phyloP scores from a whole-genome alignment of 148 eudicot species.

The Drosera capensis region DNA sequence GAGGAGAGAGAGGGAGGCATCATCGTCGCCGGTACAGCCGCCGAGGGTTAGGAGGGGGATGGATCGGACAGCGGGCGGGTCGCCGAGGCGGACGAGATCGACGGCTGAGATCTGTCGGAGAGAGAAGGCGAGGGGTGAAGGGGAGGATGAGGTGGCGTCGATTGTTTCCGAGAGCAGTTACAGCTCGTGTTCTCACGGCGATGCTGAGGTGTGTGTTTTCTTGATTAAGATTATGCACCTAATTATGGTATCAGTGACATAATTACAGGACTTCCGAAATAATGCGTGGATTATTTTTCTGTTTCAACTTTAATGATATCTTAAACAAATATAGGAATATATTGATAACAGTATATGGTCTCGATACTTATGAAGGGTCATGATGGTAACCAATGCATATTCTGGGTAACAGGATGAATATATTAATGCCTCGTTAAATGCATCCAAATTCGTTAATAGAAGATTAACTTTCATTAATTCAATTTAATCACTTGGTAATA shows the following conservation, averaged over 20 bases:
- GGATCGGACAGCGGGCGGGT: slow-evolving; percentile 32
- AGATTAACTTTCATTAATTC: too few relatives aligned
- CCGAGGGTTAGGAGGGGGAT: slow-evolving; percentile 33
- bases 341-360: too few relatives aligned
- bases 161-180: slow-evolving; percentile 54
- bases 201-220: slow-evolving; percentile 46
- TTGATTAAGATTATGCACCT: background rate
- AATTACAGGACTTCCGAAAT: background rate
- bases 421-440: too few relatives aligned
- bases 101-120: slow-evolving; percentile 14
- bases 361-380: too few relatives aligned
- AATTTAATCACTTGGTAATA: too few relatives aligned
- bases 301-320: too few relatives aligned
- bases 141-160: slow-evolving; percentile 50
- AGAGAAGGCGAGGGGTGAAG: slow-evolving; percentile 17
- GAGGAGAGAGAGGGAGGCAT: slow-evolving; percentile 17
- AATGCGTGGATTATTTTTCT: background rate
- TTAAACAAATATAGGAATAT: too few relatives aligned
- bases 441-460: too few relatives aligned
- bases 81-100: slow-evolving; percentile 34
- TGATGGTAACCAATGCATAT: too few relatives aligned
- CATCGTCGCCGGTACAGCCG: slow-evolving; percentile 36
- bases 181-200: slow-evolving; percentile 61
- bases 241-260: background rate
- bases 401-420: too few relatives aligned